Conservation (phyloP, 2,329 filamentous ascomycete species). For the Colletotrichum caudatum region DNA sequence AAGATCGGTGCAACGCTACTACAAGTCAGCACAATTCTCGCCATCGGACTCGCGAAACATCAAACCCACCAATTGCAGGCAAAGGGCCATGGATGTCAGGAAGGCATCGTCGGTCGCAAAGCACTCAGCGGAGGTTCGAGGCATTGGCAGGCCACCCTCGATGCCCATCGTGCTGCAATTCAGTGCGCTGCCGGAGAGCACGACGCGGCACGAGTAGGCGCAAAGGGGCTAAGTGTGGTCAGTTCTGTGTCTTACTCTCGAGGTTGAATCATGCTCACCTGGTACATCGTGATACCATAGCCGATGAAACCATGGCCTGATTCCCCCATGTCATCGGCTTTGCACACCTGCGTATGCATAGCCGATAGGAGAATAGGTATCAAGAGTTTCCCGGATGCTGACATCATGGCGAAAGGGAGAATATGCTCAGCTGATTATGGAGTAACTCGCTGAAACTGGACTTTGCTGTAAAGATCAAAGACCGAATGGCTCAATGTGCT, state of each 20-base stretch:
- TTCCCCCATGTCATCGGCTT: background rate
- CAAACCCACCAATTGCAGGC: too few species aligned
- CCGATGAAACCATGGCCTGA: constrained; percentile 50
- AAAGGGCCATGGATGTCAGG: constrained; percentile 29
- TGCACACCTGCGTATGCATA: too few species aligned
- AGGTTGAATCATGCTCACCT: constrained; percentile 43
- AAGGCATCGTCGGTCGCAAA: constrained; percentile 48
- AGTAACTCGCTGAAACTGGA: too few species aligned
- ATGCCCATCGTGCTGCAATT: constrained; percentile 42
- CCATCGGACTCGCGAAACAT: too few species aligned
- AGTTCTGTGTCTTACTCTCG: too few species aligned
- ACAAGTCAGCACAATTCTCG: background rate
- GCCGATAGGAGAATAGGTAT: too few species aligned
- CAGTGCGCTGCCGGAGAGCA: constrained; percentile 47
- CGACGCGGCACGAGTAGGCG: constrained; percentile 51
- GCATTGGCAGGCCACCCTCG: too few species aligned
- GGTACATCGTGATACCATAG: constrained; percentile 52
- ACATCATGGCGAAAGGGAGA: too few species aligned
- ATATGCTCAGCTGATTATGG: too few species aligned
- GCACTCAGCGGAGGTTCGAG: constrained; percentile 44
- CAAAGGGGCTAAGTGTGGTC: constrained; percentile 42
- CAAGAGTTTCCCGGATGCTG: too few species aligned
- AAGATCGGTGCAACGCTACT: constrained; percentile 49
- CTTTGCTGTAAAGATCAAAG: too few species aligned
- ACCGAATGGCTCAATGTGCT: too few species aligned